A percentile compares a stretch with the other conserved stretches of the same genome.
Evolutionary conservation across 768 basidiomycete species (phyloP).

Genomic region (Tricholoma flavovirens): DNA sequence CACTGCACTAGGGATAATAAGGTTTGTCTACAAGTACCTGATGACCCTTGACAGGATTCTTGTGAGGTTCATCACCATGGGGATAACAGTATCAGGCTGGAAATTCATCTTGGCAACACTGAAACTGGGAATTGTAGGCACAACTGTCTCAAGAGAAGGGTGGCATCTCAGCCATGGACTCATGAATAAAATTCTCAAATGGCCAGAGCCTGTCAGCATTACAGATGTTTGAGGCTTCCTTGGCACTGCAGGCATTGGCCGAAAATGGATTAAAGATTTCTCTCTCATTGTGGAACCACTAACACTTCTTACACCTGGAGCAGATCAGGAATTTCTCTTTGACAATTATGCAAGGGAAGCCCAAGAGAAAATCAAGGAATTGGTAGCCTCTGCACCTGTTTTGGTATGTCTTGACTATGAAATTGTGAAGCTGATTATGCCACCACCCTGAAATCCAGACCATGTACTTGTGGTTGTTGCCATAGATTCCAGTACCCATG

Average conservation of each 20-base stretch:
- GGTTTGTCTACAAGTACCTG: slow-evolving; percentile 24
- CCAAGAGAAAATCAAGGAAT: slow-evolving; percentile 19
- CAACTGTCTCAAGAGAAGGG: slow-evolving; percentile 23
- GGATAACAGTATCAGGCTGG: slow-evolving; percentile 27
- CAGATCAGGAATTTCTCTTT: slow-evolving; percentile 21
- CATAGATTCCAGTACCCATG: slow-evolving; percentile 27
- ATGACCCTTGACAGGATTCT: slow-evolving; percentile 19
- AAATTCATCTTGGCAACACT: slow-evolving; percentile 21
- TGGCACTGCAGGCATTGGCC: slow-evolving; percentile 16
- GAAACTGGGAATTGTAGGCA: slow-evolving; percentile 23
- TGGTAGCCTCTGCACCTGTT: slow-evolving; percentile 19
- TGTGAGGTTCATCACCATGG: slow-evolving; percentile 15
- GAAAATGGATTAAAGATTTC: too few species aligned
- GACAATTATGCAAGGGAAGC: slow-evolving; percentile 17
- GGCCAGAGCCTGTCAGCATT: slow-evolving; percentile 12
- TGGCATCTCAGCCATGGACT: slow-evolving; percentile 21
- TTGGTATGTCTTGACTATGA: slow-evolving; percentile 30
- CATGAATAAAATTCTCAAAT: slow-evolving; percentile 22
- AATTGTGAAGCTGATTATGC: slow-evolving; percentile 1
- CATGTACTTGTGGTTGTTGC: slow-evolving; percentile 24
- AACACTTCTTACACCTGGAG: slow-evolving; percentile 8
- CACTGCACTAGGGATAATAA: too few species aligned
- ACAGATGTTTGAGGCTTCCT: slow-evolving; percentile 23
- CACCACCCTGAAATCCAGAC: slow-evolving; percentile 8
- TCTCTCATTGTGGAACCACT: slow-evolving; percentile 21